Evolutionary conservation across 768 basidiomycete genomes (phyloP), one percentile per base, ranked within the genome.

Genomic region (Calocybe cyanea): DNA sequence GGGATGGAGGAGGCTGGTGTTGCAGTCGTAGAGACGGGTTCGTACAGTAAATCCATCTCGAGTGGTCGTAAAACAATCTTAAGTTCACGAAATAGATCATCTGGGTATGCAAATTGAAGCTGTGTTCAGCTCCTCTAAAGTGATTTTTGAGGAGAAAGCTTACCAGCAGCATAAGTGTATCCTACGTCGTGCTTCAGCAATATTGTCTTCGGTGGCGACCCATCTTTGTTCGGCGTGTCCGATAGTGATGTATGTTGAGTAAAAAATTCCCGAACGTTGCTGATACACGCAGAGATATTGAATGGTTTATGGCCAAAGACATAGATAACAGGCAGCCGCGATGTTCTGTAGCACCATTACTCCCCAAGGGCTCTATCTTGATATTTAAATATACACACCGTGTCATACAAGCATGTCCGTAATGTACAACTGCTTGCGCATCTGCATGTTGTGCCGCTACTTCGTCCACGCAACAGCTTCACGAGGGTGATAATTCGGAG

Each of bases 361-460:
- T 14, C 37, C 36, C 33, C 15, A 33, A 37, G n/a, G 35, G 34
- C 21, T 20, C 17, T 6, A 11, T 5, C 24, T 36, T 14, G 45
- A 10, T 25, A 17, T 18, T 9, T 17, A 20, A 21, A 23, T 5
- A 32, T 25, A 72, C 91, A 52, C 55, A 95, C 92, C 84, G 80
- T 61, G 87, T 92, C 72, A 97, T 78, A 63, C 96, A 99, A 0
- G 95, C 93, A 69, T 96, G 89, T 1, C 95, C 95, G 57, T 96
- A 97, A 58, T 99, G 95, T 2, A 99, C 84, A 51, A 96, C 75
- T 7, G 84, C 80, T 59, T 97, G 90, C 0, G 93, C 92, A 52
- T 93, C 83, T 37, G 93, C 83, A 58, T 99, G 96, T 56, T 92
- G 85, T 3, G 95, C 93, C 4, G 93, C 87, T 4, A 98, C 87